phyloP scores from a whole-genome alignment of 768 basidiomycete genomes.

The Leucocoprinus birnbaumii region DNA sequence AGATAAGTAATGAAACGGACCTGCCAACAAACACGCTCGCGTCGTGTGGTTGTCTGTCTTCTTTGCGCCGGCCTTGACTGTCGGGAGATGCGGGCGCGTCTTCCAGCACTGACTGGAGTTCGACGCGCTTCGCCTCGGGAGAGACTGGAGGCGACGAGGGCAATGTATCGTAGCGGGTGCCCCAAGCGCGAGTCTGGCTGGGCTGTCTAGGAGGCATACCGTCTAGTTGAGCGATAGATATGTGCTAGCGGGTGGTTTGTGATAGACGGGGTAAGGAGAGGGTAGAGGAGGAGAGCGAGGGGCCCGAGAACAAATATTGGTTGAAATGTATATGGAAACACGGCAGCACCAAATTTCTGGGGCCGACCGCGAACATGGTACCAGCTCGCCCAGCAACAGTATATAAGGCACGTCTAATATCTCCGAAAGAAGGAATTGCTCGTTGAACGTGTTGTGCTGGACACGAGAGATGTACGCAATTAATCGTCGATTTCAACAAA shows the following conservation, averaged over 20 bases:
- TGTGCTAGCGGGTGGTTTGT: conserved; percentile 16
- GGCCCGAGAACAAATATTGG: conserved; percentile 6
- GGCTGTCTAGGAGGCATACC: conserved; percentile 43
- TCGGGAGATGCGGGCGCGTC: conserved; percentile 15
- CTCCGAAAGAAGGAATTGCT: not conserved
- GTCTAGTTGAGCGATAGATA: conserved; percentile 18
- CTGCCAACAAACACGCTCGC: conserved; percentile 86
- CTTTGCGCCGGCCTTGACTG: conserved; percentile 27
- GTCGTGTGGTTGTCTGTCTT: conserved; percentile 61
- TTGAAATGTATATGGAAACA: conserved; percentile 2
- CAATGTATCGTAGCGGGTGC: conserved; percentile 70
- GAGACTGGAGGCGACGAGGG: conserved; percentile 46
- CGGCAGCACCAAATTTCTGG: conserved; percentile 6
- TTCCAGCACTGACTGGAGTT: conserved; percentile 15
- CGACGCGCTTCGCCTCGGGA: conserved; percentile 22
- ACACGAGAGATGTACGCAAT: not conserved
- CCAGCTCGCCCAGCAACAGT: not conserved
- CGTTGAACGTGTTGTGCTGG: not conserved
- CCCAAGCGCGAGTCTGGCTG: conserved; percentile 53
- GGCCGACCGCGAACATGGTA: not conserved
- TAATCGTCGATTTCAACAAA: not conserved
- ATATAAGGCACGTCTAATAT: not conserved
- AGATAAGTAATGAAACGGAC: conserved; percentile 31
- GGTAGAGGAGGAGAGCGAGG: too few species aligned
- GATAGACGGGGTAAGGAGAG: conserved; percentile 18